Percentiles rank a stretch among this genome's conserved stretches.
These are phyloP conservation scores for Cydonia oblonga DNA, from an alignment of 331 rosid species.

Conservation along the genomic window DNA sequence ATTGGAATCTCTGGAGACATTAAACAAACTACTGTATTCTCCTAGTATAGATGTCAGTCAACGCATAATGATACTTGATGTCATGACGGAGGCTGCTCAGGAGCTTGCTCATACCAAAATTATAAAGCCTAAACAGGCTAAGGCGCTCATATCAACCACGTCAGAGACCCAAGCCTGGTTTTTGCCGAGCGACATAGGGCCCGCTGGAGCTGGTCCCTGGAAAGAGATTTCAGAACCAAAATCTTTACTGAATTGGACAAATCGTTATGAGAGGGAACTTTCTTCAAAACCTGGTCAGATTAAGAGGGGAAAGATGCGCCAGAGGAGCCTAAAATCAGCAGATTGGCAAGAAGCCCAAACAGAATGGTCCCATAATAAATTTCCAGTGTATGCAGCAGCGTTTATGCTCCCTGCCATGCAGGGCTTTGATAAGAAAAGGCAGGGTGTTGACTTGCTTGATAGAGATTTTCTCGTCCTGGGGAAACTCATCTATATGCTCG, in stretches of 20 bases:
- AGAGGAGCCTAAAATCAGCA: slow-evolving; percentile 60
- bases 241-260: slow-evolving; percentile 69
- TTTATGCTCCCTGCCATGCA: slow-evolving; percentile 98
- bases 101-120: slow-evolving; percentile 65
- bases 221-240: slow-evolving; percentile 62
- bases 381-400: slow-evolving; percentile 89
- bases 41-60: slow-evolving; percentile 86
- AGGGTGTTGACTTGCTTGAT: slow-evolving; percentile 81
- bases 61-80: slow-evolving; percentile 78
- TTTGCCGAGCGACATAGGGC: slow-evolving; percentile 68
- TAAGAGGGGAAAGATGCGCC: slow-evolving; percentile 72
- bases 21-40: slow-evolving; percentile 70
- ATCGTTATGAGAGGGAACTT: slow-evolving; percentile 76
- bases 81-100: slow-evolving; percentile 91
- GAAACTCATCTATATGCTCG: slow-evolving; percentile 80
- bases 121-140: slow-evolving; percentile 41
- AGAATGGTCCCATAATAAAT: slow-evolving; percentile 74
- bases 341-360: slow-evolving; percentile 30
- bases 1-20: slow-evolving; percentile 55
- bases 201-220: slow-evolving; percentile 81
- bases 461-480: slow-evolving; percentile 90
- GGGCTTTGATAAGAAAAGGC: slow-evolving; percentile 84
- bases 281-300: slow-evolving; percentile 49
- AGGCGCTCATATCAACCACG: slow-evolving; percentile 56
- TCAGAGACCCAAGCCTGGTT: slow-evolving; percentile 83